Conservation (phyloP, 352 stramenopile genomes). For the Globisporangium barbulae region DNA sequence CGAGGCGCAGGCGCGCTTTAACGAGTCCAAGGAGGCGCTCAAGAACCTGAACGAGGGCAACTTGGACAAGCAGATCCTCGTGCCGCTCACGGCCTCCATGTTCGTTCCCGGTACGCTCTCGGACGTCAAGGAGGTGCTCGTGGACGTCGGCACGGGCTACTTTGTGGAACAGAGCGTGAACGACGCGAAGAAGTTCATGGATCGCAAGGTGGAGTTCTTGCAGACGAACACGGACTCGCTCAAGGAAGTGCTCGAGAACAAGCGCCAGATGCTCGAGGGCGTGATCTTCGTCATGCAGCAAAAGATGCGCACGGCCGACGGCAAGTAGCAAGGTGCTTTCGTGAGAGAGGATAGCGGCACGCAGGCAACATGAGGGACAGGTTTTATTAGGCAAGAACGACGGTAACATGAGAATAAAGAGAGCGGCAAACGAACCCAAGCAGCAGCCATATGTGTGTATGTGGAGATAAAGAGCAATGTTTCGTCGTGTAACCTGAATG, state of each 20-base stretch:
- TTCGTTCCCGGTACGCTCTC: conserved; percentile 90
- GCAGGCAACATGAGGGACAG: background rate
- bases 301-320: conserved; percentile 53
- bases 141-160: conserved; percentile 95
- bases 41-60: conserved; percentile 49
- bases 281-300: conserved; percentile 85
- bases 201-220: conserved; percentile 90
- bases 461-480: background rate
- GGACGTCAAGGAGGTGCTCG: conserved; percentile 86
- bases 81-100: conserved; percentile 94
- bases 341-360: background rate
- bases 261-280: conserved; percentile 79
- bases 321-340: background rate
- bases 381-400: conserved; percentile 13
- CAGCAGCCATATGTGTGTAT: background rate
- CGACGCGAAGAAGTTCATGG: conserved; percentile 90
- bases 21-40: conserved; percentile 78
- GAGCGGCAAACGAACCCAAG: background rate
- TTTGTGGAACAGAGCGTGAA: conserved; percentile 90
- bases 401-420: background rate
- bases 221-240: conserved; percentile 93
- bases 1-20: conserved; percentile 74
- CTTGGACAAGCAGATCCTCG: conserved; percentile 85
- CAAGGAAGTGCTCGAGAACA: conserved; percentile 80
- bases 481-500: background rate